A percentile compares a stretch with the other conserved stretches of the same genome.
phyloP scores from a whole-genome alignment of 129 eudicot species.

The Kitagawia praeruptora region DNA sequence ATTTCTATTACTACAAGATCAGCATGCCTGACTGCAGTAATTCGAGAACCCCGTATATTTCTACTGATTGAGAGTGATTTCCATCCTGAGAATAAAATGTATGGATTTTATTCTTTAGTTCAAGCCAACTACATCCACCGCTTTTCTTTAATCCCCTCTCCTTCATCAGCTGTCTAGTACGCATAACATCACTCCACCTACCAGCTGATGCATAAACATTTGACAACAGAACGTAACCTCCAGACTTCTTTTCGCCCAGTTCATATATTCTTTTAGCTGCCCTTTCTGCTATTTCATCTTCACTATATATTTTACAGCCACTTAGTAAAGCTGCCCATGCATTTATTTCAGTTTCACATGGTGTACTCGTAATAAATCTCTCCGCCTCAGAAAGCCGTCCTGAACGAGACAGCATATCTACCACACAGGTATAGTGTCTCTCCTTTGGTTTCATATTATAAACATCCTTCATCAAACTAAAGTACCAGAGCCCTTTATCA shows the following conservation, averaged over 20 bases:
- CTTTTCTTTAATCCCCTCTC: conserved; percentile 52
- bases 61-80: conserved; percentile 27
- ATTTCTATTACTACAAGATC: conserved; percentile 12
- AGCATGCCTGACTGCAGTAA: conserved; percentile 39
- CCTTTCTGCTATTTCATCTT: conserved; percentile 38
- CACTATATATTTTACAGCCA: conserved; percentile 47
- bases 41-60: conserved; percentile 40
- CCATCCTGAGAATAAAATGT: conserved; percentile 61
- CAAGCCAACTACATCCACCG: conserved; percentile 80
- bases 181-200: conserved; percentile 53
- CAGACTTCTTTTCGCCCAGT: conserved; percentile 44
- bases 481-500: conserved; percentile 50
- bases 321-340: conserved; percentile 67
- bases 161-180: conserved; percentile 51
- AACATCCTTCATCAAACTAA: conserved; percentile 43
- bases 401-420: conserved; percentile 59
- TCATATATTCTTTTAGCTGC: conserved; percentile 34
- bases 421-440: conserved; percentile 52
- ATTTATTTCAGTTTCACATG: conserved; percentile 46
- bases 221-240: conserved; percentile 53
- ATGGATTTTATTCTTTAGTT: conserved; percentile 43
- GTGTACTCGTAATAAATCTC: conserved; percentile 39
- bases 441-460: conserved; percentile 43
- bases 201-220: conserved; percentile 61
- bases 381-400: conserved; percentile 67